phyloP scores from a whole-genome alignment of 2,329 filamentous ascomycete genomes.

The Dothideomycetes sp. region DNA sequence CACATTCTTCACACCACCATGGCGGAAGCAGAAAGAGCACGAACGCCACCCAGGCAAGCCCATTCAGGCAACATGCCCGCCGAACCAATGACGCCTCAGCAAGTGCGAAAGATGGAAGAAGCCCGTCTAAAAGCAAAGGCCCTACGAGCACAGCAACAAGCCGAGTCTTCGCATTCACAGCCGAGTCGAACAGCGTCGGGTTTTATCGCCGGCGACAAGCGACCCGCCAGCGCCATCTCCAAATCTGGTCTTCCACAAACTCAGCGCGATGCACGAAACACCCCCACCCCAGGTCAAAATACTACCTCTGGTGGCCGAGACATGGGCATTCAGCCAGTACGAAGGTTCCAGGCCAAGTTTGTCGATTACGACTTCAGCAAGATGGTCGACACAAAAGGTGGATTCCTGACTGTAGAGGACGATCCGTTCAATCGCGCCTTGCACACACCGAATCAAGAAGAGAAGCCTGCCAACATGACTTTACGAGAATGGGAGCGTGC shows the following conservation, averaged over 20 bases:
- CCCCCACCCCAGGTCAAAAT: constrained; percentile 21
- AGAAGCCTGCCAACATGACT: constrained; percentile 80
- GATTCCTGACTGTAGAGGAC: constrained; percentile 82
- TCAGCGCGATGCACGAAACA: constrained; percentile 55
- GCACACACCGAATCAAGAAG: constrained; percentile 45
- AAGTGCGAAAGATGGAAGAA: constrained; percentile 57
- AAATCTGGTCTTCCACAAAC: constrained; percentile 42
- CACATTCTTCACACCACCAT: no score
- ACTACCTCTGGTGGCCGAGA: constrained; percentile 25
- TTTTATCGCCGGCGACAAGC: constrained; percentile 55
- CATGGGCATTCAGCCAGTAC: constrained; percentile 58
- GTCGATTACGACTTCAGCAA: constrained; percentile 97
- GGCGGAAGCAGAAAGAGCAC: constrained; percentile 27
- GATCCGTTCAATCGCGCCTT: constrained; percentile 81
- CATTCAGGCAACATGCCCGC: constrained; percentile 29
- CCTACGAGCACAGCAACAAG: constrained; percentile 61
- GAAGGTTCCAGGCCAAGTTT: constrained; percentile 85
- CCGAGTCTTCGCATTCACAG: constrained; percentile 39
- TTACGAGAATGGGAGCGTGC: constrained; percentile 82
- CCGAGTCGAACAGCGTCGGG: constrained; percentile 22
- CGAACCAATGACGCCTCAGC: constrained; percentile 47
- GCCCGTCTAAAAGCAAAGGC: constrained; percentile 83
- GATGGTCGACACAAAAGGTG: constrained; percentile 96
- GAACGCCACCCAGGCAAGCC: constrained; percentile 35
- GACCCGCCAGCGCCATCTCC: constrained; percentile 53